Evolutionary conservation across 352 stramenopile genomes (phyloP), one percentile per base, ranked within the genome.

Genomic region (Globisporangium uncinulatum): DNA sequence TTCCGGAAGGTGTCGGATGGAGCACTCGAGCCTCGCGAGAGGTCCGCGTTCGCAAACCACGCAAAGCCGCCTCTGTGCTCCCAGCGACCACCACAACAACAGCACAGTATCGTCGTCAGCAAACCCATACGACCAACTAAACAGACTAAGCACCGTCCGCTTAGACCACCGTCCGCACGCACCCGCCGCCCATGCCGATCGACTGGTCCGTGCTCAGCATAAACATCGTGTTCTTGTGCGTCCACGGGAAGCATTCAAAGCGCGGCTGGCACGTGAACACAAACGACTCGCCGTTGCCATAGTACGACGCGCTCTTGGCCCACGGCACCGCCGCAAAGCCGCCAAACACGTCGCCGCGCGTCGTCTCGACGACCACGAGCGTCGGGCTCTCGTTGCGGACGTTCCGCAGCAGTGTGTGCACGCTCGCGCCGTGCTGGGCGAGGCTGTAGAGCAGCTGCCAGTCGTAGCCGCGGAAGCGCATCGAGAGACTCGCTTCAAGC

Each of bases 161-260:
- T n/a, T n/a, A n/a, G n/a, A n/a, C n/a, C 15, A 57, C 29, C 20
- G 24, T 17, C 24, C 15, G n/a, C n/a, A 67, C 73, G 11, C 69
- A 84, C 74, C 81, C 81, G 44, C 81, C 81, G 45, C 81, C 81
- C 81, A 91, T 91, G 17, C 78, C 81, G 48, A 91, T 88, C 5
- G 67, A 79, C 36, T 71, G 59, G 20, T 82, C 62, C 47, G 85
- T 87, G 68, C 78, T 89, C 54, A 83, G 61, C 81, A 91, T 89
- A 62, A 84, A 70, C 71, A 91, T 86, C 2, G 66, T 57, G 57
- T 91, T 85, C 21, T 68, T 66, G 45, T 64, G 70, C n/a, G 72
- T 80, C 78, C 81, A 91, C 14, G 58, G 62, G 50, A 87, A 89
- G 15, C 67, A 62, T 54, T 88, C 74, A 53, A 87, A 91, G 37